Evolutionary conservation across 345 rosid genomes (phyloP).

Genomic region (Garcia nutans): DNA sequence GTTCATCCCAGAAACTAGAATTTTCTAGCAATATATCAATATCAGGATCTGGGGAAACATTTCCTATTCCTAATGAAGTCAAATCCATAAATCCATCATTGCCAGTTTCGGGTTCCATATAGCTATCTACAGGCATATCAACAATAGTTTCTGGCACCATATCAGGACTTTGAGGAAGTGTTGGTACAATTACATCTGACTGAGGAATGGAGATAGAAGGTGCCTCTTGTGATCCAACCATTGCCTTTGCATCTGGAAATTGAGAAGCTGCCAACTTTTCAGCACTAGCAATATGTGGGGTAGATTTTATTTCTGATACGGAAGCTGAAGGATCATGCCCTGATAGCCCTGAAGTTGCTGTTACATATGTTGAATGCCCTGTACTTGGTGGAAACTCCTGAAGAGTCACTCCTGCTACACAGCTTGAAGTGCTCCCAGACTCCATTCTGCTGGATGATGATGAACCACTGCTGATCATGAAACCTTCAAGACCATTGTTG

Average conservation of each 20-base stretch:
- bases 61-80: slow-evolving; percentile 39
- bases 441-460: slow-evolving; percentile 47
- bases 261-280: slow-evolving; percentile 43
- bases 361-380: slow-evolving; percentile 30
- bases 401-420: slow-evolving; percentile 64
- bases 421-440: slow-evolving; percentile 45
- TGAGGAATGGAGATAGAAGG: slow-evolving; percentile 41
- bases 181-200: slow-evolving; percentile 43
- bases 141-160: slow-evolving; percentile 46
- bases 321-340: slow-evolving; percentile 35
- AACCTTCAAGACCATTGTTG: slow-evolving; percentile 44
- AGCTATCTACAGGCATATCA: slow-evolving; percentile 44
- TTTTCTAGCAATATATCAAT: slow-evolving; percentile 57
- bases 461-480: slow-evolving; percentile 47
- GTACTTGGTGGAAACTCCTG: slow-evolving; percentile 72
- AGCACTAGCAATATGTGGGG: slow-evolving; percentile 37
- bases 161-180: slow-evolving; percentile 48
- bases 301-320: slow-evolving; percentile 47
- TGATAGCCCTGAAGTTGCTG: slow-evolving; percentile 31
- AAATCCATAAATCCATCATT: slow-evolving; percentile 51
- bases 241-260: slow-evolving; percentile 42
- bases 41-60: slow-evolving; percentile 56
- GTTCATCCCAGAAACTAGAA: slow-evolving; percentile 57
- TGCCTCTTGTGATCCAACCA: slow-evolving; percentile 48
- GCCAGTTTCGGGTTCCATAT: slow-evolving; percentile 36